Percentiles rank a stretch among this genome's conserved stretches.
These are phyloP conservation scores for Cladosporium phlei DNA, from an alignment of 2,329 filamentous ascomycete species.

Conservation along the genomic window DNA sequence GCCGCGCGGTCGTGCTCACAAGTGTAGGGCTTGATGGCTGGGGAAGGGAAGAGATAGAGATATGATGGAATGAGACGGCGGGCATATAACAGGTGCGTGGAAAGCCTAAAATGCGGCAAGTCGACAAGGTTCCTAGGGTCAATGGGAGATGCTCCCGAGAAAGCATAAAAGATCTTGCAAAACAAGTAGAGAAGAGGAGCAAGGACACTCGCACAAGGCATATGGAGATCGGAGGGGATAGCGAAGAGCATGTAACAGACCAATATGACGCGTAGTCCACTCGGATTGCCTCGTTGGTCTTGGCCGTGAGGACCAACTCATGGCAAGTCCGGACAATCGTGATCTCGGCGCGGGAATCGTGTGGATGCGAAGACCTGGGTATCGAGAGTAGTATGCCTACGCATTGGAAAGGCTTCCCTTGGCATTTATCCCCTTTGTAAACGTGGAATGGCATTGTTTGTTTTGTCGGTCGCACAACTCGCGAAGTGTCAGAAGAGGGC, in stretches of 20 bases:
- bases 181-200: neutral
- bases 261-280: conserved; percentile 10
- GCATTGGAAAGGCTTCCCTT: too few species aligned
- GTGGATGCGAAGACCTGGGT: neutral
- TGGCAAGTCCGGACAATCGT: neutral
- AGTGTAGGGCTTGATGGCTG: neutral
- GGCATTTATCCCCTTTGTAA: too few species aligned
- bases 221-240: too few species aligned
- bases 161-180: neutral
- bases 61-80: neutral
- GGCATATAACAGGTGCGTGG: neutral
- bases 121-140: neutral
- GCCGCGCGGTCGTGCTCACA: conserved; percentile 4
- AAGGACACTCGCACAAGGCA: neutral
- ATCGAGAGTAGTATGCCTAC: too few species aligned
- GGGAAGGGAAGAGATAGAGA: conserved; percentile 1
- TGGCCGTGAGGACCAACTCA: conserved; percentile 4
- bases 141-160: neutral
- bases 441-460: too few species aligned
- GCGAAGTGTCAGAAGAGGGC: too few species aligned
- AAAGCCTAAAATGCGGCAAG: neutral
- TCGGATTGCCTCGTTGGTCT: conserved; percentile 7
- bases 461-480: too few species aligned
- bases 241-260: conserved; percentile 4
- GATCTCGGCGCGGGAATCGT: neutral